A percentile compares a stretch with the other conserved stretches of the same genome.
Conservation (phyloP, 2,329 filamentous ascomycete species). For the Aspergillus pseudonomiae region DNA sequence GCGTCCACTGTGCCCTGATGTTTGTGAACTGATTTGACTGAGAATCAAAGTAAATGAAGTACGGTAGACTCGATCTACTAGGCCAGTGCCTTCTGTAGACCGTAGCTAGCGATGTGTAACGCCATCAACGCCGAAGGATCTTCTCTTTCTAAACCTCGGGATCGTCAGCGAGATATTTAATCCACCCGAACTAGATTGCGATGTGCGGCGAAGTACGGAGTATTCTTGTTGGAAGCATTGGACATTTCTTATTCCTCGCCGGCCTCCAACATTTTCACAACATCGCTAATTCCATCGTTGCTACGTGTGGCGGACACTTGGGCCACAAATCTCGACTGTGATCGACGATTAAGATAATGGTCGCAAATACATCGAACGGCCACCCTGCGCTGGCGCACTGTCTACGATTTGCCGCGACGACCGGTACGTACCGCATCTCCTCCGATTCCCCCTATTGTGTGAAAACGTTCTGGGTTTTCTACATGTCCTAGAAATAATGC, state of each 20-base stretch:
- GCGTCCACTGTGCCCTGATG: no score
- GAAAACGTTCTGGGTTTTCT: no score
- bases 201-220: background rate
- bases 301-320: background rate
- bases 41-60: no score
- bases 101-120: background rate
- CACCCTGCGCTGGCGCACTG: background rate
- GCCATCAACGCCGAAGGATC: background rate
- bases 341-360: background rate
- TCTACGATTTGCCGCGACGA: background rate
- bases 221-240: background rate
- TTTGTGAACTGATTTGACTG: no score
- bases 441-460: background rate
- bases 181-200: background rate
- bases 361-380: background rate
- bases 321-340: background rate
- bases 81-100: background rate
- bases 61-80: background rate
- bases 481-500: background rate
- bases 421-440: background rate
- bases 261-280: background rate
- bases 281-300: background rate
- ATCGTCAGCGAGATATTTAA: background rate
- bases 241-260: background rate
- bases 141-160: background rate